A percentile compares a stretch with the other conserved stretches of the same genome.
Conservation (phyloP, 441 rosid genomes). For the Metrosideros polymorpha region DNA sequence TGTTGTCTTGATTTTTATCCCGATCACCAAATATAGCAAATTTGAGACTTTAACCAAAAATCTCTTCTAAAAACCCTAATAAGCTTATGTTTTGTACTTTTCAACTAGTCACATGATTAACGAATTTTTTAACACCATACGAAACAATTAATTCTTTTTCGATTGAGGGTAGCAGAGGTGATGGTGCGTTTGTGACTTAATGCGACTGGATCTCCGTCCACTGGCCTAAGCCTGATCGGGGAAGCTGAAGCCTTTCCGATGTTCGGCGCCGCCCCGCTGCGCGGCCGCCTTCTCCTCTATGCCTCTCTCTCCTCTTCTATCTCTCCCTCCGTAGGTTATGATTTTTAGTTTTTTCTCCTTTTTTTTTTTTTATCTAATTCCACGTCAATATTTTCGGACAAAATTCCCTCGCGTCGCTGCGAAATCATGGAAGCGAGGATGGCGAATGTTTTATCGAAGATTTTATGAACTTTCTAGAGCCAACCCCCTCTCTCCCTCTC, state of each 20-base stretch:
- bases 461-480: background rate
- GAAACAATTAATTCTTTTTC: too few relatives aligned
- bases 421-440: background rate
- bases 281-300: accelerated
- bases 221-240: accelerated
- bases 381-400: background rate
- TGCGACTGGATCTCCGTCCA: background rate
- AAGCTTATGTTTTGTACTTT: background rate
- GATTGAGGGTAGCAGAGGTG: accelerated
- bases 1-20: background rate
- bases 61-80: accelerated
- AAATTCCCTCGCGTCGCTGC: background rate
- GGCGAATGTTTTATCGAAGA: too few relatives aligned
- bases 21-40: too few relatives aligned
- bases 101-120: too few relatives aligned
- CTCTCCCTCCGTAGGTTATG: background rate
- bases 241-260: background rate
- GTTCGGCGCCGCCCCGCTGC: accelerated
- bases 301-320: too few relatives aligned
- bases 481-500: background rate
- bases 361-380: too few relatives aligned
- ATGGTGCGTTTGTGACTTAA: background rate
- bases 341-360: background rate
- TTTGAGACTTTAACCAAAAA: background rate
- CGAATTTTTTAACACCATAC: accelerated